These are phyloP conservation scores for Sclerotinia nivalis DNA, from an alignment of 2,329 filamentous ascomycete species.

Conservation along the genomic window DNA sequence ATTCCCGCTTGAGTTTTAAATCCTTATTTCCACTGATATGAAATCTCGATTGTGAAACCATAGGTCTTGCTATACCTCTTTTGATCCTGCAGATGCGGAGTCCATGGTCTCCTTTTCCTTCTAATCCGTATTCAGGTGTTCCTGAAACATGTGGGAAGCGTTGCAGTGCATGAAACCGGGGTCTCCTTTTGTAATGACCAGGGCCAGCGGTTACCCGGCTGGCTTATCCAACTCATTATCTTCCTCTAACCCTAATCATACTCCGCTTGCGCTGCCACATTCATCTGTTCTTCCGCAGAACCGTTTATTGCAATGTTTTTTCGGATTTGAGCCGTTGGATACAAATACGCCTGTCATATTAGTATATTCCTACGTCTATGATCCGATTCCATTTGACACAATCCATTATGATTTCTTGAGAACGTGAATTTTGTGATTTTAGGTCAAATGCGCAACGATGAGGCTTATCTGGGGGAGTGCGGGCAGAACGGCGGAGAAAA, in stretches of 20 bases:
- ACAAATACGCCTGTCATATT: neutral
- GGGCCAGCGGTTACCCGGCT: neutral
- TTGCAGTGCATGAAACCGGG: neutral
- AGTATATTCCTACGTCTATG: neutral
- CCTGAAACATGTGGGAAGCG: neutral
- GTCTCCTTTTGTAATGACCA: neutral
- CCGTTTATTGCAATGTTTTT: neutral
- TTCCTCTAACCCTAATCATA: neutral
- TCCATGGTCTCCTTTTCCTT: neutral
- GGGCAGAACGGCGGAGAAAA: neutral
- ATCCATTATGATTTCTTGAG: neutral
- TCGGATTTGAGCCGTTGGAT: neutral
- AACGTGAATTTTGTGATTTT: neutral
- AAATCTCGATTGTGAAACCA: neutral
- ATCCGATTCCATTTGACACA: neutral
- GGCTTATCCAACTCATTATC: slow-evolving; percentile 1
- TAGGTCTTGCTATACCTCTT: neutral
- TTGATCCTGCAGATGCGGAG: neutral
- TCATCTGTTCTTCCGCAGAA: neutral
- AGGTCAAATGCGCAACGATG: neutral
- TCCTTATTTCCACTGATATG: neutral
- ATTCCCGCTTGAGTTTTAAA: neutral
- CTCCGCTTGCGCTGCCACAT: neutral
- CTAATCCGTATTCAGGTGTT: neutral
- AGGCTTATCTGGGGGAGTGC: neutral